Evolutionary conservation across 495 filamentous ascomycete species (phyloP).

Genomic region (Neurospora sp.): DNA sequence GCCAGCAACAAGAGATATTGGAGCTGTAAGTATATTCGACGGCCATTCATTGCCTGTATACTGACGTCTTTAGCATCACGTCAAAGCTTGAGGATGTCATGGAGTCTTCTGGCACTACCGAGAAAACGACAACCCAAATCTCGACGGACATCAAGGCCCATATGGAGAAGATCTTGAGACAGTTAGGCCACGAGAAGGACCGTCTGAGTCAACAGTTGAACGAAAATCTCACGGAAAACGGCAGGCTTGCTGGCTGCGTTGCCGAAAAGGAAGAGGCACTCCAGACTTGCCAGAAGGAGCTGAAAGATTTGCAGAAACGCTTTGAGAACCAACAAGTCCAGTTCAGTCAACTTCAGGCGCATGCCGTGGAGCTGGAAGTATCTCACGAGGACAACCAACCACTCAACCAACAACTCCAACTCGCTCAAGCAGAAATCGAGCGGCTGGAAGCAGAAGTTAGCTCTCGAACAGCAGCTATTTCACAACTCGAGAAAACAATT

Average conservation of each 20-base stretch:
- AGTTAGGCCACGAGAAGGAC: conserved; percentile 10
- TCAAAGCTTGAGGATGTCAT: conserved; percentile 10
- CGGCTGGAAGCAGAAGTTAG: conserved; percentile 6
- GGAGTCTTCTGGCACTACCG: not conserved
- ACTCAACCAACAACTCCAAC: not conserved
- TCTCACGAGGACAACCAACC: conserved; percentile 2
- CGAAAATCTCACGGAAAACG: conserved; percentile 14
- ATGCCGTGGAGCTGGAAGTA: conserved; percentile 3
- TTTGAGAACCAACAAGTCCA: conserved; percentile 2
- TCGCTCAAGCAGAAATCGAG: not conserved
- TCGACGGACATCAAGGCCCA: conserved; percentile 7
- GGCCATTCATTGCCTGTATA: not conserved
- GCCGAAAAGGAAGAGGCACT: conserved; percentile 11
- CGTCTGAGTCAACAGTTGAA: conserved; percentile 9
- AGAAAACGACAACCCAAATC: conserved; percentile 3
- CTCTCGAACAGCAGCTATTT: conserved; percentile 3
- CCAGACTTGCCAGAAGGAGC: conserved; percentile 1
- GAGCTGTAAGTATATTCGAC: not conserved
- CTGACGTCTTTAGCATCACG: conserved; percentile 7
- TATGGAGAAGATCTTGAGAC: conserved; percentile 6
- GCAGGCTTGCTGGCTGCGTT: conserved; percentile 7
- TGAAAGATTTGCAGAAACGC: conserved; percentile 2
- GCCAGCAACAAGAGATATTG: conserved; percentile 1
- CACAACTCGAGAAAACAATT: conserved; percentile 9
- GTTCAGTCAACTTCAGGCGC: conserved; percentile 12